Percentiles rank a stretch among this genome's conserved stretches.
These are phyloP conservation scores for Tubosaeta sp. DNA, from an alignment of 768 basidiomycete genomes.

Conservation along the genomic window DNA sequence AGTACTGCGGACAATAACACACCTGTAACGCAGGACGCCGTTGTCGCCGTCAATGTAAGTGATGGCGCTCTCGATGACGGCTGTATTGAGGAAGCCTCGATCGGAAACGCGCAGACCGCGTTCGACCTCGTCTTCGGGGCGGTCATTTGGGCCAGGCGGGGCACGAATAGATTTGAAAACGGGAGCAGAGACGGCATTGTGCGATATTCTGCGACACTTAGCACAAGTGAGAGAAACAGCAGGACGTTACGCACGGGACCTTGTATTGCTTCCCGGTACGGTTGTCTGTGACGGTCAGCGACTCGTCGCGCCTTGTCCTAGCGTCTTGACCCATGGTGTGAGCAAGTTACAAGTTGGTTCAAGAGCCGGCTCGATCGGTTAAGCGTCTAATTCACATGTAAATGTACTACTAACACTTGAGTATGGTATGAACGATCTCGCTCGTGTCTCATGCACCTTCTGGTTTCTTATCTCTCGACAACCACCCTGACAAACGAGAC, in stretches of 20 bases:
- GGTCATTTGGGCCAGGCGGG: slow-evolving; percentile 50
- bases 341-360: not conserved
- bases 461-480: slow-evolving; percentile 30
- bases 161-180: slow-evolving; percentile 78
- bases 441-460: slow-evolving; percentile 8
- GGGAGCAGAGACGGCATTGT: slow-evolving; percentile 77
- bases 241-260: slow-evolving; percentile 54
- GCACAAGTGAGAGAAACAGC: not conserved
- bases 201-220: slow-evolving; percentile 51
- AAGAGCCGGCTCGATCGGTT: not conserved
- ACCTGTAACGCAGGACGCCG: slow-evolving; percentile 81
- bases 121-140: slow-evolving; percentile 78
- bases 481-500: slow-evolving; percentile 22
- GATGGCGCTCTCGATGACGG: slow-evolving; percentile 74
- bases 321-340: slow-evolving; percentile 26
- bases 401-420: slow-evolving; percentile 1
- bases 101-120: slow-evolving; percentile 77
- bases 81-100: slow-evolving; percentile 80
- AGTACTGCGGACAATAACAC: not conserved
- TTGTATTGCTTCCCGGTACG: slow-evolving; percentile 76
- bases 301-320: slow-evolving; percentile 19
- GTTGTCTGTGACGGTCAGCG: slow-evolving; percentile 73
- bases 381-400: slow-evolving; percentile 9
- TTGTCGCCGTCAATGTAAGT: slow-evolving; percentile 91
- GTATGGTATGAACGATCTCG: slow-evolving; percentile 17